These are phyloP conservation scores for Stephanodiscus triporus DNA, from an alignment of 108 stramenopile species.

Conservation along the genomic window DNA sequence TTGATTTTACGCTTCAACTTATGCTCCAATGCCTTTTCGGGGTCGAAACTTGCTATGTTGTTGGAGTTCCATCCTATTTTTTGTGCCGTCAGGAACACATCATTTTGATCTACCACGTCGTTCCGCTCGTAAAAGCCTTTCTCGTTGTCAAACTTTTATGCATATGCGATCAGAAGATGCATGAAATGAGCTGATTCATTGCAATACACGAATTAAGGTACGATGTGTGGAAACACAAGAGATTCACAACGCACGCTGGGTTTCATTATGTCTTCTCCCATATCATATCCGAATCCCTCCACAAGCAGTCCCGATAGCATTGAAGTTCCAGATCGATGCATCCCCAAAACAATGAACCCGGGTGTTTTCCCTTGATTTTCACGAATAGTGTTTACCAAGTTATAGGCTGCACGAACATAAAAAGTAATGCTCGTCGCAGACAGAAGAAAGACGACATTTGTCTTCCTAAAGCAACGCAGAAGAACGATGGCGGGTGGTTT, in stretches of 20 bases:
- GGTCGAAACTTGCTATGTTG: constrained; percentile 64
- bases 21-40: constrained; percentile 58
- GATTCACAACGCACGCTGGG: constrained; percentile 12
- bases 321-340: constrained; percentile 86
- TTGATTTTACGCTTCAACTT: constrained; percentile 57
- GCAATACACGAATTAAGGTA: background rate
- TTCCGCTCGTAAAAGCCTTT: constrained; percentile 90
- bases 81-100: constrained; percentile 83
- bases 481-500: background rate
- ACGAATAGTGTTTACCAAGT: background rate
- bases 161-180: constrained; percentile 25
- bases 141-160: constrained; percentile 76
- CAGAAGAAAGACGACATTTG: background rate
- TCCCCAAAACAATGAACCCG: constrained; percentile 86
- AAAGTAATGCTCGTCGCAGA: background rate
- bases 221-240: background rate
- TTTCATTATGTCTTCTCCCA: constrained; percentile 68
- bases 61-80: constrained; percentile 69
- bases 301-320: constrained; percentile 75
- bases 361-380: constrained; percentile 21
- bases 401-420: background rate
- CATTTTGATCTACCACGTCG: constrained; percentile 86
- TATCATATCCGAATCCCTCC: constrained; percentile 70
- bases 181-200: background rate
- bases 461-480: background rate